Conservation (phyloP, 2,329 filamentous ascomycete genomes). For the Plenodomus lindquistii region DNA sequence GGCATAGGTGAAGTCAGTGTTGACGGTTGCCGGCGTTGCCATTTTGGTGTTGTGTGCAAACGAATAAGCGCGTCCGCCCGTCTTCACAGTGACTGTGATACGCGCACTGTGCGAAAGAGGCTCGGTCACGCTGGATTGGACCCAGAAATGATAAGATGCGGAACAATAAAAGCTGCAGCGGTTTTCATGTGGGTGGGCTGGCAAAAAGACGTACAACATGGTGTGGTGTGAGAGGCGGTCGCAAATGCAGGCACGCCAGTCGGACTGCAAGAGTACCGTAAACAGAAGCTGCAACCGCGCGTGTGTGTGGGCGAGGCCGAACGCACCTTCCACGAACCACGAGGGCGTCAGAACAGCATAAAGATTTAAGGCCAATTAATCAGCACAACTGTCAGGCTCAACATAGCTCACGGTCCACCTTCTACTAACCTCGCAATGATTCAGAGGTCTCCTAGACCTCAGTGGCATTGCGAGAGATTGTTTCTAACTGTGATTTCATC, state of each 20-base stretch:
- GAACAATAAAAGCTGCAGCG: not conserved
- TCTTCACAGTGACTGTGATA: constrained; percentile 6
- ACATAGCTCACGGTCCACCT: too few species aligned
- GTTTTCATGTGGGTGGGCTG: not conserved
- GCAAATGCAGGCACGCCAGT: not conserved
- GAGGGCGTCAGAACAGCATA: too few species aligned
- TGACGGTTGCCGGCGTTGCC: constrained; percentile 12
- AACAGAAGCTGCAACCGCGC: too few species aligned
- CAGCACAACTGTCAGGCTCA: too few species aligned
- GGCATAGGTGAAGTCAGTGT: constrained; percentile 13
- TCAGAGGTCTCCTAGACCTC: not conserved
- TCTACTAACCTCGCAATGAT: too few species aligned
- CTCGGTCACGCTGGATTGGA: not conserved
- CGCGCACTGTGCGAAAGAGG: not conserved
- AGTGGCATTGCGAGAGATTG: not conserved
- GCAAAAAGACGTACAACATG: not conserved
- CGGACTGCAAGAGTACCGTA: not conserved
- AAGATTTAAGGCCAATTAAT: too few species aligned
- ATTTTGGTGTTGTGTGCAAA: constrained; percentile 14
- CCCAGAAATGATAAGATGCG: not conserved
- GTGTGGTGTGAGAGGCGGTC: too few species aligned
- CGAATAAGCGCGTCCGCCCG: constrained; percentile 9
- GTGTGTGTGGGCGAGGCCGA: not conserved
- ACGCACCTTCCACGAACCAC: not conserved
- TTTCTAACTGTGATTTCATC: constrained; percentile 37